Conservation (phyloP, 371 early-diverging fungal species). For the Syncephalastrum sp. region DNA sequence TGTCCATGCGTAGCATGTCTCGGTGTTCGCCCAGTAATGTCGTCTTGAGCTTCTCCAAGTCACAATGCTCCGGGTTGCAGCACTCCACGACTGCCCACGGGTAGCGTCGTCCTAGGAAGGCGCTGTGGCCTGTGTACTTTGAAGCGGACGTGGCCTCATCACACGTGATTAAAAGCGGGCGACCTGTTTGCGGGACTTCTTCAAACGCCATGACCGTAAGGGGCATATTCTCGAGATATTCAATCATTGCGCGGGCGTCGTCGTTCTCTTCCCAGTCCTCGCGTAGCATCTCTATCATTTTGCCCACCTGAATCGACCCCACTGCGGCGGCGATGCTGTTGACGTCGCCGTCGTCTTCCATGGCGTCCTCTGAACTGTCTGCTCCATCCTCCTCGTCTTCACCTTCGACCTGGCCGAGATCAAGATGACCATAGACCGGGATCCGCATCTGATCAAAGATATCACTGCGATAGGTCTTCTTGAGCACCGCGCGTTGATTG, state of each 20-base stretch:
- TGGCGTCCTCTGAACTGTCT: conserved; percentile 18
- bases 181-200: conserved; percentile 43
- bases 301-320: conserved; percentile 1
- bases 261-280: conserved; percentile 27
- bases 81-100: conserved; percentile 97
- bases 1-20: conserved; percentile 81
- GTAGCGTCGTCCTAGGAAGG: conserved; percentile 81
- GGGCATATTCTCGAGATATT: conserved; percentile 52
- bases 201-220: conserved; percentile 76
- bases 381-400: conserved; percentile 26
- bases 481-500: conserved; percentile 79
- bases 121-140: background rate
- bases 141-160: conserved; percentile 30
- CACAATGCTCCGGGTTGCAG: conserved; percentile 78
- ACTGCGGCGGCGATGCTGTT: background rate
- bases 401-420: conserved; percentile 60
- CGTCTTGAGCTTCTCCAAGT: conserved; percentile 62
- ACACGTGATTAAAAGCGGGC: conserved; percentile 20
- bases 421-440: conserved; percentile 66
- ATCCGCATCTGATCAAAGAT: conserved; percentile 54
- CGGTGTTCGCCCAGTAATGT: conserved; percentile 65
- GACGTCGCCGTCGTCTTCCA: conserved; percentile 22
- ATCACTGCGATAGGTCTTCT: conserved; percentile 64
- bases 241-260: conserved; percentile 32
- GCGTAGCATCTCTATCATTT: conserved; percentile 24